Evolutionary conservation across 2,329 filamentous ascomycete genomes (phyloP), one percentile per base, ranked within the genome.

Genomic region (Ophioceras dolichostomum): DNA sequence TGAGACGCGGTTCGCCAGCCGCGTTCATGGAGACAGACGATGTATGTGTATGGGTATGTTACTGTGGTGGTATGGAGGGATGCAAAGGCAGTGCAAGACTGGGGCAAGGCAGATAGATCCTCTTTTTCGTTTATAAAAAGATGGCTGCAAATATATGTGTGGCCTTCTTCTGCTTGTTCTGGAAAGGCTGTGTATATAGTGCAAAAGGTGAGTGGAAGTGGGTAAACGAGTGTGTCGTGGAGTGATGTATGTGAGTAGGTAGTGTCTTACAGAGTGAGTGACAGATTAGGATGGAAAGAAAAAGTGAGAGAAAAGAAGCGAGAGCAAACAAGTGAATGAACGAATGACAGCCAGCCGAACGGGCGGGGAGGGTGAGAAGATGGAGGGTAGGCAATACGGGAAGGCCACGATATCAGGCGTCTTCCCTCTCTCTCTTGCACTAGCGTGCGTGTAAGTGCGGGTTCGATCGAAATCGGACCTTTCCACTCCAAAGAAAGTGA

Each of bases 1-100:
- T 40, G 43, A 46, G 39, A 40, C 37, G 42, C 36, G 39, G 41
- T 44, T 47, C 38, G 45, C 34, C 36, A 44, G 40, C 47, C 47
- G 47, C 44, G 43, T 46, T 48, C 42, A 46, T 47, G 44, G 37
- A 34, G 37, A 28, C n/a, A 21, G 19, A 18, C n/a, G n/a, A n/a
- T n/a, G n/a, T n/a, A n/a, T n/a, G n/a, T n/a, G n/a, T n/a, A n/a
- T n/a, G n/a, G n/a, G n/a, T n/a, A n/a, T n/a, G n/a, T n/a, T n/a
- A n/a, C n/a, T n/a, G n/a, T n/a, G n/a, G n/a, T n/a, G n/a, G n/a
- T n/a, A 14, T n/a, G 32, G 21, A 16, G 21, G 18, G 32, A 34
- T 34, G 10, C 12, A n/a, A 19, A 14, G 18, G 12, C 8, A 12
- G 22, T 26, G 22, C 22, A 26, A 12, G 22, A 26, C n/a, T n/a